Conservation (phyloP, 2,329 filamentous ascomycete species). For the Leptographium wingfieldii region DNA sequence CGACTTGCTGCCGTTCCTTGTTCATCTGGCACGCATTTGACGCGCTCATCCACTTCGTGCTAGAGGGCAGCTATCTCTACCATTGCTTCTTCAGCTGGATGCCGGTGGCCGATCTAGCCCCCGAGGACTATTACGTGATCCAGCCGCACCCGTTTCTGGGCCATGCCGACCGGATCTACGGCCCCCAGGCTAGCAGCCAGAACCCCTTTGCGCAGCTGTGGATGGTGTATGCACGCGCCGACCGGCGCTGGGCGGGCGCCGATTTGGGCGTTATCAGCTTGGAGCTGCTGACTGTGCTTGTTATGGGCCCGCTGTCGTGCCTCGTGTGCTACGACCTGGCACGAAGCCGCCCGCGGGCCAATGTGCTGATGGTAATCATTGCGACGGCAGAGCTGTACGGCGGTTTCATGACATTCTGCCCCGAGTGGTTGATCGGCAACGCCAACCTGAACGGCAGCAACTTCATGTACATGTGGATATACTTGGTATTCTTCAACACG, state of each 20-base stretch:
- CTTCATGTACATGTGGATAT: conserved; percentile 57
- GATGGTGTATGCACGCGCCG: conserved; percentile 57
- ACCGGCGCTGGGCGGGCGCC: conserved; percentile 49
- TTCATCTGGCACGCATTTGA: conserved; percentile 96
- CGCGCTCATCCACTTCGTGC: conserved; percentile 77
- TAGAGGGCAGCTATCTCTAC: conserved; percentile 86
- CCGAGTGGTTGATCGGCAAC: conserved; percentile 53
- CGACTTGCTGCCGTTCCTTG: conserved; percentile 59
- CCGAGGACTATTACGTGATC: conserved; percentile 29
- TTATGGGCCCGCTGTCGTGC: conserved; percentile 46
- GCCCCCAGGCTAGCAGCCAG: conserved; percentile 41
- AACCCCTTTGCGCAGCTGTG: conserved; percentile 47
- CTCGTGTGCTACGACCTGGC: conserved; percentile 49
- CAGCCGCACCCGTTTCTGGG: conserved; percentile 39
- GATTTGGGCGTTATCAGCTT: conserved; percentile 51
- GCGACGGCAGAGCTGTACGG: conserved; percentile 57
- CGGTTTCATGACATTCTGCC: conserved; percentile 59
- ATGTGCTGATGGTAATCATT: conserved; percentile 50
- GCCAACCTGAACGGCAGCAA: conserved; percentile 51
- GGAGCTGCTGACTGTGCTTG: conserved; percentile 52
- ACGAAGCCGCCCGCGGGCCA: conserved; percentile 39
- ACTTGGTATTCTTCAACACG: conserved; percentile 56
- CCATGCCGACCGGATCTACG: conserved; percentile 36
- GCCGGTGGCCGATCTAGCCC: conserved; percentile 20
- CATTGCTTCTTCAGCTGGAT: conserved; percentile 71